These are phyloP conservation scores for Neofusicoccum ribis DNA, from an alignment of 2,329 filamentous ascomycete species.

Conservation along the genomic window DNA sequence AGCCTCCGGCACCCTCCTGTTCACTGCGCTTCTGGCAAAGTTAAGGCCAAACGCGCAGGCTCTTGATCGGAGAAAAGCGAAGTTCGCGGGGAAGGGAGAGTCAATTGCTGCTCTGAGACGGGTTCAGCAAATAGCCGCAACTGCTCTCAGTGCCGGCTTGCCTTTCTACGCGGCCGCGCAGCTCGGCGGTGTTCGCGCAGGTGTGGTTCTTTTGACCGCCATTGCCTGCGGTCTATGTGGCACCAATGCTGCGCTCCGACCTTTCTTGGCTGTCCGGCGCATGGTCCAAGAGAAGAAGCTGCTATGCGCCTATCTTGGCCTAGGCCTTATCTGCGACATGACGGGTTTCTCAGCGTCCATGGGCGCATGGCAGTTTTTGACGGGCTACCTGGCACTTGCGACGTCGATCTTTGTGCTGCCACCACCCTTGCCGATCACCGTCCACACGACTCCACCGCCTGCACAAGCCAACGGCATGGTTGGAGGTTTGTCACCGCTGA, in stretches of 20 bases:
- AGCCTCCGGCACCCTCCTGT: slow-evolving; percentile 47
- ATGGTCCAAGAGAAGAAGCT: slow-evolving; percentile 31
- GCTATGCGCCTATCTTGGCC: slow-evolving; percentile 37
- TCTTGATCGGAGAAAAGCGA: slow-evolving; percentile 38
- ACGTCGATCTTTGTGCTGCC: slow-evolving; percentile 50
- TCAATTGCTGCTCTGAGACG: slow-evolving; percentile 9
- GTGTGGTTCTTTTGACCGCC: slow-evolving; percentile 51
- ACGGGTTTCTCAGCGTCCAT: slow-evolving; percentile 25
- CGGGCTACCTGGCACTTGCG: slow-evolving; percentile 51
- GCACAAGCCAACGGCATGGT: neutral
- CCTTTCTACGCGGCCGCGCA: slow-evolving; percentile 59
- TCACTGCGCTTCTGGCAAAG: slow-evolving; percentile 45
- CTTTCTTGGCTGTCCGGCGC: slow-evolving; percentile 33
- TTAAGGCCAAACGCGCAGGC: slow-evolving; percentile 32
- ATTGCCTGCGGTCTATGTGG: slow-evolving; percentile 45
- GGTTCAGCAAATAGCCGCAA: slow-evolving; percentile 29
- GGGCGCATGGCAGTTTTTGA: slow-evolving; percentile 29
- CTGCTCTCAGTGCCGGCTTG: slow-evolving; percentile 46
- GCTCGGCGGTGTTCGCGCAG: slow-evolving; percentile 56
- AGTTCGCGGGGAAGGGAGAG: slow-evolving; percentile 20
- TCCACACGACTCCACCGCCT: neutral
- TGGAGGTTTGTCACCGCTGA: slow-evolving; percentile 10
- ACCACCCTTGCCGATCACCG: slow-evolving; percentile 46
- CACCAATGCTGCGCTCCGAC: slow-evolving; percentile 23
- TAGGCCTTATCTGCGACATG: slow-evolving; percentile 37